phyloP scores from a whole-genome alignment of 345 rosid genomes.

The Gossypium thurberi region DNA sequence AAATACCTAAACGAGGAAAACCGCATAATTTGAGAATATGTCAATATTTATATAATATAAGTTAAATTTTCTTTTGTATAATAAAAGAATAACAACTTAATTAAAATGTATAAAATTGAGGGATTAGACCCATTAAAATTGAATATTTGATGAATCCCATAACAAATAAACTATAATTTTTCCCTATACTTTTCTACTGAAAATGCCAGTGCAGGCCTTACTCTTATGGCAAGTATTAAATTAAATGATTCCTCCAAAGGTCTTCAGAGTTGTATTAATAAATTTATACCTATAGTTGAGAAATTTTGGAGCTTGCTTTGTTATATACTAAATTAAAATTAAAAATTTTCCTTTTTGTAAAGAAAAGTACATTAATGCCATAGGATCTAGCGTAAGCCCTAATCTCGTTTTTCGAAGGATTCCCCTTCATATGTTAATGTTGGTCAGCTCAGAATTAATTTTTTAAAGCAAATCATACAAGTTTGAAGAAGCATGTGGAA shows the following conservation, averaged over 20 bases:
- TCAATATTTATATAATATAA: background rate
- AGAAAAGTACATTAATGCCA: slow-evolving; percentile 13
- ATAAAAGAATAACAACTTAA: background rate
- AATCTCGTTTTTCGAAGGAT: slow-evolving; percentile 43
- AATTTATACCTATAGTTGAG: background rate
- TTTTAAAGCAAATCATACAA: background rate
- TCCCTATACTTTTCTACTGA: background rate
- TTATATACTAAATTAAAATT: background rate
- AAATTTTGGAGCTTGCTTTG: slow-evolving; percentile 21
- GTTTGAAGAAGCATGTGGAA: slow-evolving; percentile 3
- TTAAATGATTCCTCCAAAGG: slow-evolving; percentile 10
- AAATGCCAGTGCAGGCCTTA: slow-evolving; percentile 9
- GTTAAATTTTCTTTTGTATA: background rate
- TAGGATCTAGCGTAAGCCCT: slow-evolving; percentile 41
- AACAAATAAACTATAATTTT: background rate
- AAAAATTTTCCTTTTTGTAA: background rate
- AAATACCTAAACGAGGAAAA: no score
- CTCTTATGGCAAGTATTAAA: slow-evolving; percentile 11
- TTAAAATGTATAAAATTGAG: background rate
- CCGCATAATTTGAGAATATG: no score
- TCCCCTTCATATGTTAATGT: slow-evolving; percentile 14
- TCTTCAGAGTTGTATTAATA: slow-evolving; percentile 16
- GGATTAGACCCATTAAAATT: background rate
- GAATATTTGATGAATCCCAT: slow-evolving; percentile 14
- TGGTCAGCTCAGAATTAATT: slow-evolving; percentile 12